Evolutionary conservation across 768 basidiomycete genomes (phyloP).

Genomic region (Dioszegia hungarica): DNA sequence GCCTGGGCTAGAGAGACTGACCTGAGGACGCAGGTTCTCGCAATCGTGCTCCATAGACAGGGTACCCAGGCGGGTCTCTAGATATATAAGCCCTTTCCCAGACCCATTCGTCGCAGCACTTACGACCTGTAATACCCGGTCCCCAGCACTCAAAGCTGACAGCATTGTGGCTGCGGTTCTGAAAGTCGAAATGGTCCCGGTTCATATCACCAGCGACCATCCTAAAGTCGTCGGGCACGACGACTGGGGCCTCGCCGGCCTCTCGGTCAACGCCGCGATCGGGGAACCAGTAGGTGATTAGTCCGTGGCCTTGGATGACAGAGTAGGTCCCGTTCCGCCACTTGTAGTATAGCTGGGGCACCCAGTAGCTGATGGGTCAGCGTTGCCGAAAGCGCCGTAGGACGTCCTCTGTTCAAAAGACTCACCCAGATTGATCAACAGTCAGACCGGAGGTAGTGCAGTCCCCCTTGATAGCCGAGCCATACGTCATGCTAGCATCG

Average conservation of each 20-base stretch:
- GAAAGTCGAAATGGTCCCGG: slow-evolving; percentile 15
- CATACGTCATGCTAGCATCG: slow-evolving; percentile 8
- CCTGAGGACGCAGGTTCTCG: slow-evolving; percentile 15
- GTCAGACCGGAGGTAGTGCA: slow-evolving; percentile 23
- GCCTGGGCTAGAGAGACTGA: neutral
- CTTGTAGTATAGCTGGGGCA: slow-evolving; percentile 28
- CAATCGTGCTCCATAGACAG: slow-evolving; percentile 17
- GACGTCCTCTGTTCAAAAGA: too few species aligned
- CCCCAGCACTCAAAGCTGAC: slow-evolving; percentile 19
- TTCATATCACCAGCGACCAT: slow-evolving; percentile 24
- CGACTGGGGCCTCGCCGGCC: slow-evolving; percentile 6
- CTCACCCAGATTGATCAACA: slow-evolving; percentile 21
- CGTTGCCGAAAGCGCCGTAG: too few species aligned
- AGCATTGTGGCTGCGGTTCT: slow-evolving; percentile 9
- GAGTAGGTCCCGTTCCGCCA: slow-evolving; percentile 25
- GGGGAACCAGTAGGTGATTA: slow-evolving; percentile 20
- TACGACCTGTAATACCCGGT: too few species aligned
- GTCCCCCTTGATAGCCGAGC: neutral
- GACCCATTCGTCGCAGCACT: too few species aligned
- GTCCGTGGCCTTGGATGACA: slow-evolving; percentile 16
- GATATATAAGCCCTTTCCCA: too few species aligned
- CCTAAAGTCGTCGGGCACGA: slow-evolving; percentile 29
- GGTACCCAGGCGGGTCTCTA: too few species aligned
- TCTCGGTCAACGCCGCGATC: neutral
- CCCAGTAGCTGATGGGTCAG: slow-evolving; percentile 18